phyloP scores from a whole-genome alignment of 257 asterid genomes.

The Craterostigma plantagineum region DNA sequence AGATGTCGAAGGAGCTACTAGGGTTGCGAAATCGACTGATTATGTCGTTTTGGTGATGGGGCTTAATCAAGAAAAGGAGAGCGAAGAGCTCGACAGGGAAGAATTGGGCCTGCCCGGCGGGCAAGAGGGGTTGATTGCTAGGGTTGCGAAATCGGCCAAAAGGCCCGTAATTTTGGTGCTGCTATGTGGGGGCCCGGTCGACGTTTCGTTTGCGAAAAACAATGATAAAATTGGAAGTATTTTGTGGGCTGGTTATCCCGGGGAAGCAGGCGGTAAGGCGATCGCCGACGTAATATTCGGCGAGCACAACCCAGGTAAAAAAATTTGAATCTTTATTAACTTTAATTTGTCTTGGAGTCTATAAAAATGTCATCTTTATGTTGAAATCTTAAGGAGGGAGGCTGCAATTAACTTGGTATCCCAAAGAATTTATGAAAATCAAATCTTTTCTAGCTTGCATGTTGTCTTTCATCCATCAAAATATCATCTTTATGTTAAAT shows the following conservation, averaged over 20 bases:
- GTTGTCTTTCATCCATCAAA: too few species aligned
- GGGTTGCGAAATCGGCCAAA: background rate
- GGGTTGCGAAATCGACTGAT: conserved; percentile 20
- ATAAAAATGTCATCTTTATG: too few species aligned
- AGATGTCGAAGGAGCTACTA: conserved; percentile 24
- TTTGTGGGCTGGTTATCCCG: conserved; percentile 6
- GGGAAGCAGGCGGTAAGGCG: conserved; percentile 4
- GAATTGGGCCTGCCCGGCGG: background rate
- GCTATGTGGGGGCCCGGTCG: conserved; percentile 2
- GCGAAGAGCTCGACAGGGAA: conserved; percentile 2
- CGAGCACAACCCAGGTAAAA: conserved; percentile 2
- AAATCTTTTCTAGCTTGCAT: too few species aligned
- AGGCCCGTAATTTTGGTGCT: background rate
- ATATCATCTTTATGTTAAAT: too few species aligned
- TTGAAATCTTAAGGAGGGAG: too few species aligned
- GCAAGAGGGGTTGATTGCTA: conserved; percentile 1
- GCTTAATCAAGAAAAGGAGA: background rate
- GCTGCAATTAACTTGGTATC: too few species aligned
- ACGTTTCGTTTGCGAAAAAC: conserved; percentile 2
- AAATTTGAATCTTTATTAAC: background rate
- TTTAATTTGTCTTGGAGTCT: background rate
- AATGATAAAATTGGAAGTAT: background rate
- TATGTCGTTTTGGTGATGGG: conserved; percentile 3
- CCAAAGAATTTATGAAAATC: too few species aligned
- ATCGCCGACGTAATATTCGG: conserved; percentile 2